Evolutionary conservation across 2,329 filamentous ascomycete genomes (phyloP), one percentile per base, ranked within the genome.

Genomic region (Colletotrichum lini): DNA sequence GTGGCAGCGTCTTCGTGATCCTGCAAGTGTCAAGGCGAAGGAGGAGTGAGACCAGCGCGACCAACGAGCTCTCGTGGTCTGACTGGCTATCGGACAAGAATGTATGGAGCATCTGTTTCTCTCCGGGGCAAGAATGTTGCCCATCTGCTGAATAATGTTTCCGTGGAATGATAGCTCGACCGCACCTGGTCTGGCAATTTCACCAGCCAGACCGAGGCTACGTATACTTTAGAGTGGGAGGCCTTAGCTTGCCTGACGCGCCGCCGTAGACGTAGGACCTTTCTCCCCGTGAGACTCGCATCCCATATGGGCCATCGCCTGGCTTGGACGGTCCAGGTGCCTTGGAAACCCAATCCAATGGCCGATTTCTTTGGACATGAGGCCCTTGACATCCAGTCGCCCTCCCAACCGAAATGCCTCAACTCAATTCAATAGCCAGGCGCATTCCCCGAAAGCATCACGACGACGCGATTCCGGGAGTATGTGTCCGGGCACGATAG

Each of bases 101-200:
- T 7, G 15, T 16, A 42, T 30, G 44, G 52, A 44, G 35, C 4
- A 30, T 30, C 26, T 38, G 30, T 26, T 54, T 30, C 10, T 10
- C 54, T 56, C 52, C 23, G 23, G 18, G 50, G 23, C 38, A 45
- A 45, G 64, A 67, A 67, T 67, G 67, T 18, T 18, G 3, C 26
- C 13, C 35, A 45, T 57, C 23, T 57, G 47, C 49, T 40, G 54
- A 42, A 12, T 49, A 49, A 35, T 38, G 44, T 47, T 18, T 26
- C 9, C 30, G 13, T 44, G 67, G 42, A 60, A 67, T 70, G 54
- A 44, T 21, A 30, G 21, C n/a, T 62, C n/a, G 47, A 21, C 49
- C 38, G 21, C 23, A 35, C 47, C 45, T 35, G 23, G 10, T 44
- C 3, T 23, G 30, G 44, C 52, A 30, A 26, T 56, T 35, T n/a